Evolutionary conservation across 1,284 basidiomycete genomes (phyloP).

Genomic region (Cronartium quercuum): DNA sequence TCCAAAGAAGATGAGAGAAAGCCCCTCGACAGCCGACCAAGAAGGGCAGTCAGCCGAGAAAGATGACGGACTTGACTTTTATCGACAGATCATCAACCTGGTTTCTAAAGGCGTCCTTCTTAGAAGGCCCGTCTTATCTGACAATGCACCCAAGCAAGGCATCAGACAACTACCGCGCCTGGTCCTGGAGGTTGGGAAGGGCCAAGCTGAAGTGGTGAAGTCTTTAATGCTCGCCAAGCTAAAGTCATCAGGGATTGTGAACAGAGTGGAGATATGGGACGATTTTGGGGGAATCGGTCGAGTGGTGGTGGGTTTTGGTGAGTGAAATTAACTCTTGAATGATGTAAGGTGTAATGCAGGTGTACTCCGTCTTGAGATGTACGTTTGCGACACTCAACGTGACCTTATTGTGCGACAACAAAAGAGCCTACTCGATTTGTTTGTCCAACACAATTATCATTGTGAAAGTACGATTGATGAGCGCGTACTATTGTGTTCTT

Average conservation of each 20-base stretch:
- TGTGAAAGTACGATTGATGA: no score
- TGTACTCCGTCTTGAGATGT: no score
- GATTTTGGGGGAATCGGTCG: constrained; percentile 20
- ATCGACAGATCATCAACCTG: constrained; percentile 63
- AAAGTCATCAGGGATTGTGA: neutral
- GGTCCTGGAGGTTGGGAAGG: constrained; percentile 71
- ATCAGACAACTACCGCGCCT: constrained; percentile 54
- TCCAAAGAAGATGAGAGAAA: neutral
- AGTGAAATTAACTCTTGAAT: no score
- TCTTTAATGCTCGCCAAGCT: constrained; percentile 53
- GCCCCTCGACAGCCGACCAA: neutral
- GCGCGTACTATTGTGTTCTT: no score
- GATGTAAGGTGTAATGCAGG: no score
- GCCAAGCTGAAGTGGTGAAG: constrained; percentile 62
- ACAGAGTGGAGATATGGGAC: constrained; percentile 7
- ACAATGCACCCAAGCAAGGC: neutral
- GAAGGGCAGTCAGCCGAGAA: constrained; percentile 39
- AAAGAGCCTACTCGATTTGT: no score
- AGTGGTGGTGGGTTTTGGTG: constrained; percentile 5
- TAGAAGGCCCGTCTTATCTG: neutral
- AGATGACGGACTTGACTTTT: constrained; percentile 65
- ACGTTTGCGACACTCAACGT: no score
- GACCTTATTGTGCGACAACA: no score
- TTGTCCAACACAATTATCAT: no score
- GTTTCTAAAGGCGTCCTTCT: constrained; percentile 54